These are phyloP conservation scores for Geranium incanum DNA, from an alignment of 441 rosid species.

Conservation along the genomic window DNA sequence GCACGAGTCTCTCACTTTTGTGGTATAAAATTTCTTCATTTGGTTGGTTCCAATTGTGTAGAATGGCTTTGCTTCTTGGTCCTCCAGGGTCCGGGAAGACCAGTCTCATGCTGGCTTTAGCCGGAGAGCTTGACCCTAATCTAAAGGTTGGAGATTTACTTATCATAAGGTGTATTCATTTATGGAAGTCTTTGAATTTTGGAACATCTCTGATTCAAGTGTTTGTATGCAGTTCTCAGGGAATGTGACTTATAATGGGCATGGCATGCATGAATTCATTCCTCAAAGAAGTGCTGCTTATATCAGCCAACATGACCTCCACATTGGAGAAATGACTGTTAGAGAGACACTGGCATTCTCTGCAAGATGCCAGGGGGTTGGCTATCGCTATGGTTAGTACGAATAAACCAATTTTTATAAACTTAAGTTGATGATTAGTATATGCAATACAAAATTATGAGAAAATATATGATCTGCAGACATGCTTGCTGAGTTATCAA, in stretches of 20 bases:
- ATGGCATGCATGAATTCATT: conserved; percentile 33
- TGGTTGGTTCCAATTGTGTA: background rate
- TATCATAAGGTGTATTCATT: background rate
- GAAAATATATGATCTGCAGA: conserved; percentile 24
- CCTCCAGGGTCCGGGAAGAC: conserved; percentile 69
- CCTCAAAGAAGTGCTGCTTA: background rate
- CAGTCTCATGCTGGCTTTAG: conserved; percentile 24
- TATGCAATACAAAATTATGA: background rate
- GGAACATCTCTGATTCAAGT: background rate
- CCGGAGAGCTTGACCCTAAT: conserved; percentile 32
- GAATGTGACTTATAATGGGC: conserved; percentile 50
- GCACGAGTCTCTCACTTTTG: background rate
- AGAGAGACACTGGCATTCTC: conserved; percentile 54
- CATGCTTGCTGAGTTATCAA: conserved; percentile 39
- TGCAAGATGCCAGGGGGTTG: conserved; percentile 61
- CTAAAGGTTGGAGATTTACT: conserved; percentile 28
- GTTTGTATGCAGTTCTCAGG: conserved; percentile 35
- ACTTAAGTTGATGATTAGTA: background rate
- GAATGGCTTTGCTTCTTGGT: conserved; percentile 55
- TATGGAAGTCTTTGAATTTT: background rate
- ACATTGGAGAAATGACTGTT: conserved; percentile 59
- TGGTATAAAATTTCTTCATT: background rate
- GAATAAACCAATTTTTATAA: background rate
- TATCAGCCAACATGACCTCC: conserved; percentile 52
- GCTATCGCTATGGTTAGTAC: conserved; percentile 42